Evolutionary conservation across 192 early-diverging fungal genomes (phyloP).

Genomic region (Umbelopsis sp.): DNA sequence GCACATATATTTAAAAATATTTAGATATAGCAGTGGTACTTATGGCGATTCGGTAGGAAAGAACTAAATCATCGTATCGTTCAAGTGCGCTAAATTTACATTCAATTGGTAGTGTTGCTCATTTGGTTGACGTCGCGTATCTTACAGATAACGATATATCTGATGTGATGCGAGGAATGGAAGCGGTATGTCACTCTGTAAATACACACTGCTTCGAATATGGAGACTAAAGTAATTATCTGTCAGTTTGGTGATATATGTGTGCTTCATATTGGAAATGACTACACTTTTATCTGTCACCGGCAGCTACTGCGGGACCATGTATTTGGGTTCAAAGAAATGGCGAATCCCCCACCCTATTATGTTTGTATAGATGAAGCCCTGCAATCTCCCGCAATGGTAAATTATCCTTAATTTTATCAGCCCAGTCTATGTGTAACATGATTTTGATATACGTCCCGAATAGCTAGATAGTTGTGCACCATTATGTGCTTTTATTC

Average conservation of each 20-base stretch:
- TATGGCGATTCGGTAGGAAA: slow-evolving; percentile 27
- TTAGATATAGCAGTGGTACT: slow-evolving; percentile 32
- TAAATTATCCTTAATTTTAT: neutral
- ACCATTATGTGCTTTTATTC: slow-evolving; percentile 11
- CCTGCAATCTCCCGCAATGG: neutral
- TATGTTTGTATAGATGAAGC: slow-evolving; percentile 2
- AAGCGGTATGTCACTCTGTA: neutral
- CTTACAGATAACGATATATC: slow-evolving; percentile 6
- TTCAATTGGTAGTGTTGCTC: neutral
- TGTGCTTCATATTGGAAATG: slow-evolving; percentile 11
- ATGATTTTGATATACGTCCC: neutral
- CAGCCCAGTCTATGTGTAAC: neutral
- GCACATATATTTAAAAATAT: neutral
- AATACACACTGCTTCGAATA: neutral
- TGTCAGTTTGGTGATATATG: slow-evolving; percentile 1
- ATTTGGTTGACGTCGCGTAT: slow-evolving; percentile 20
- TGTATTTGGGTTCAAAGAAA: neutral
- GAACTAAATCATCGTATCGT: too few relatives aligned
- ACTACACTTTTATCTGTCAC: slow-evolving; percentile 21
- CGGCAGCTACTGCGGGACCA: neutral
- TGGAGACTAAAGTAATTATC: neutral
- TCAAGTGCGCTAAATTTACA: neutral
- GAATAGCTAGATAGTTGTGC: neutral
- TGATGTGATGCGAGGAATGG: neutral
- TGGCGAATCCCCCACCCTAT: neutral